Conservation (phyloP, 306 rosid species). For the Neltuma alba region DNA sequence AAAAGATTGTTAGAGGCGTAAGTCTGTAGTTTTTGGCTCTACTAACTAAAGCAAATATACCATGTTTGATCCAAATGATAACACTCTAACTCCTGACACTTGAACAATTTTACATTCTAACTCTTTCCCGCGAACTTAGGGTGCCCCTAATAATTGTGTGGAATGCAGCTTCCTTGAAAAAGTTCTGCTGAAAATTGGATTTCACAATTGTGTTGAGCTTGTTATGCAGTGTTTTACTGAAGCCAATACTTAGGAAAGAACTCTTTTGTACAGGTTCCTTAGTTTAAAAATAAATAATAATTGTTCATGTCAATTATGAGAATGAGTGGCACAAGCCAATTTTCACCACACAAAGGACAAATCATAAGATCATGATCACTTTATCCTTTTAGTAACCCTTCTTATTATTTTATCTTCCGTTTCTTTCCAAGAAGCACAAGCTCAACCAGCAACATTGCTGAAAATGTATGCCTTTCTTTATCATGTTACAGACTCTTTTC, state of each 20-base stretch:
- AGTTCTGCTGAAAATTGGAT: background rate
- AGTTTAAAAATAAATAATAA: background rate
- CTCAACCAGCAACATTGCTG: slow-evolving; percentile 15
- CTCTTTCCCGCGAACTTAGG: background rate
- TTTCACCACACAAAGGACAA: slow-evolving; percentile 26
- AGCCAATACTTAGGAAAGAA: background rate
- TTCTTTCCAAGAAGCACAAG: background rate
- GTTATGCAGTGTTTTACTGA: background rate
- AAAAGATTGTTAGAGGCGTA: background rate
- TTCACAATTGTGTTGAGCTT: background rate
- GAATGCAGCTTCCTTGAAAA: background rate
- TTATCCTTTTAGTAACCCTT: background rate
- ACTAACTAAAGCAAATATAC: background rate
- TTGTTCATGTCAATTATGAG: background rate
- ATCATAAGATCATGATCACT: slow-evolving; percentile 13
- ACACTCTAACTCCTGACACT: background rate
- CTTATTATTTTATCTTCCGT: background rate
- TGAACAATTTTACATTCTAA: background rate
- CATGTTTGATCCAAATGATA: background rate
- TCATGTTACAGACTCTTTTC: slow-evolving; percentile 5
- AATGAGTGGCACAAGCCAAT: background rate
- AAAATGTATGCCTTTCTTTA: background rate
- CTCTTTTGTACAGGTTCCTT: background rate
- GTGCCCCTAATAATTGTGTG: background rate
- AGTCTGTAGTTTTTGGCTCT: background rate